A percentile compares a stretch with the other conserved stretches of the same genome.
phyloP scores from a whole-genome alignment of 1,139 yeast genomes.

The Entelexis paramagnoliae region DNA sequence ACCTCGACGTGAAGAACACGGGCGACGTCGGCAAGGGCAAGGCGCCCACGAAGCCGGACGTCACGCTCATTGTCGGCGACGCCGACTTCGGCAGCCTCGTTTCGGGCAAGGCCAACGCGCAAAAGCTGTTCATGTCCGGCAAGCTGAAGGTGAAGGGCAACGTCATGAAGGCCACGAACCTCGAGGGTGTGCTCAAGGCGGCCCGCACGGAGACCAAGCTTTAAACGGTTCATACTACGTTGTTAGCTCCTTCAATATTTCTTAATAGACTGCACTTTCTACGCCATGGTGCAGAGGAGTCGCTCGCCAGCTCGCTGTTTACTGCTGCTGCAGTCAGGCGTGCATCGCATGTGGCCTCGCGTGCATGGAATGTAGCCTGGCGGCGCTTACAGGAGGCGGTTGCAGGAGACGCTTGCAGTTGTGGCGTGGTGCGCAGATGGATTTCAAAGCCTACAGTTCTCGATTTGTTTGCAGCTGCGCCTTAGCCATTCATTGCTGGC shows the following conservation, averaged over 20 bases:
- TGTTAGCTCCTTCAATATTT: neutral
- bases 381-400: too few relatives aligned
- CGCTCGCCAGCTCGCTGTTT: too few relatives aligned
- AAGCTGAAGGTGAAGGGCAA: conserved; percentile 80
- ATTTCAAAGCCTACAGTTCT: too few relatives aligned
- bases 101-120: conserved; percentile 71
- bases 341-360: too few relatives aligned
- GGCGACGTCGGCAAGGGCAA: conserved; percentile 48
- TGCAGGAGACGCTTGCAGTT: too few relatives aligned
- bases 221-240: conserved; percentile 23
- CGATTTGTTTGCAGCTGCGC: too few relatives aligned
- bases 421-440: too few relatives aligned
- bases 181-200: conserved; percentile 61
- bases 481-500: too few relatives aligned
- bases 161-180: conserved; percentile 78
- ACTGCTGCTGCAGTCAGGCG: too few relatives aligned
- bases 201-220: conserved; percentile 46
- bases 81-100: conserved; percentile 53
- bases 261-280: neutral
- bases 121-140: conserved; percentile 73
- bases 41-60: conserved; percentile 48
- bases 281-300: too few relatives aligned
- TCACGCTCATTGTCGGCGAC: conserved; percentile 55
- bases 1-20: conserved; percentile 55
- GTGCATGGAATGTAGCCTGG: too few relatives aligned